Conservation (phyloP, 345 rosid species). For the Leavenworthia alabamica region DNA sequence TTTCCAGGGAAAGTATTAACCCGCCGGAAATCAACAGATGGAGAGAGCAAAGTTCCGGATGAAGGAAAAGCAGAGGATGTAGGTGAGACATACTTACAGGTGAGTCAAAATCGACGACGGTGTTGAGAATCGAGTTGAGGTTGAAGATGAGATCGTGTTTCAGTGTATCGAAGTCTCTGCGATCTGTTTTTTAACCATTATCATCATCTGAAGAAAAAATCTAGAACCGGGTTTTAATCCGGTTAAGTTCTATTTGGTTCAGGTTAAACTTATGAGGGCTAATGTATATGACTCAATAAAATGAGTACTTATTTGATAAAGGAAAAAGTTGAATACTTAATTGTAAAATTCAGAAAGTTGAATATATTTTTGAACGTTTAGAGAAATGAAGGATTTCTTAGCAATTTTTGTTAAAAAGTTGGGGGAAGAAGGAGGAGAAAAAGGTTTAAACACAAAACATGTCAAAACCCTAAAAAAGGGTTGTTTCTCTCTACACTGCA, state of each 20-base stretch:
- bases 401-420: neutral
- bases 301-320: neutral
- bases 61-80: neutral
- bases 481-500: neutral
- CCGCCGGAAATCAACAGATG: too few relatives aligned
- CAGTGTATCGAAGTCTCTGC: neutral
- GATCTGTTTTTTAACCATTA: neutral
- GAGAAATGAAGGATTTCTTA: neutral
- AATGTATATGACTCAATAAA: neutral
- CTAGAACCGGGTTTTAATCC: neutral
- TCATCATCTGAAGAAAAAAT: neutral
- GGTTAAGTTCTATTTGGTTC: neutral
- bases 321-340: neutral
- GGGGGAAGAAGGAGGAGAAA: neutral
- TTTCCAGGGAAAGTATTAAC: too few relatives aligned
- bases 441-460: slow-evolving; percentile 9
- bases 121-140: neutral
- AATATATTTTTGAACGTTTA: neutral
- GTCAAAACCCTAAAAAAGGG: slow-evolving; percentile 30
- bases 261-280: too few relatives aligned
- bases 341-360: neutral
- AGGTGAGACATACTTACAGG: slow-evolving; percentile 6
- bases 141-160: neutral
- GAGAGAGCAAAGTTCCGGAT: too few relatives aligned
- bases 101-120: neutral